These are phyloP conservation scores for Phanerochaete carnosa DNA, from an alignment of 768 basidiomycete species.

Conservation along the genomic window DNA sequence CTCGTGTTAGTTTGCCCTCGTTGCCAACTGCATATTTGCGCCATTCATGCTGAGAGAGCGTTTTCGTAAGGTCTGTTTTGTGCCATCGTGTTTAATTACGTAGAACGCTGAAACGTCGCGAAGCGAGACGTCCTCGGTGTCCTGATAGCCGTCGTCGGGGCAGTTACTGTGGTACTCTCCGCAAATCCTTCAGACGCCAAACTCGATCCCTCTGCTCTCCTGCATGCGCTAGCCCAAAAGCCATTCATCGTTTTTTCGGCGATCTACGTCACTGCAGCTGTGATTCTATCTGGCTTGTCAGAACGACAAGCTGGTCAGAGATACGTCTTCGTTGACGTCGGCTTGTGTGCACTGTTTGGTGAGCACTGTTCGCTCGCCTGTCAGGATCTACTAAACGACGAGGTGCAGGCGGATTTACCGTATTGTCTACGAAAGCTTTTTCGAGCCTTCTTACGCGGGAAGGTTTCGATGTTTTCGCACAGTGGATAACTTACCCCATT, in stretches of 20 bases:
- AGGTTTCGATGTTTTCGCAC: slow-evolving; percentile 71
- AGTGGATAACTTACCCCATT: slow-evolving; percentile 83
- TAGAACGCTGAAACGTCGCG: slow-evolving; percentile 2
- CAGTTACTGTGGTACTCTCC: slow-evolving; percentile 88
- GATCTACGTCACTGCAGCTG: slow-evolving; percentile 54
- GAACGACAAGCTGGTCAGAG: slow-evolving; percentile 57
- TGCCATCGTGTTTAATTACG: slow-evolving; percentile 12
- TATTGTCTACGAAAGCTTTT: slow-evolving; percentile 88
- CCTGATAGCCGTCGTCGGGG: slow-evolving; percentile 78
- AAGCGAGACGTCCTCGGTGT: slow-evolving; percentile 81
- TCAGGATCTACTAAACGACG: neutral
- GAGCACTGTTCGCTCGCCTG: slow-evolving; percentile 10
- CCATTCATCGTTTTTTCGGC: slow-evolving; percentile 75
- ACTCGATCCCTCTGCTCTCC: slow-evolving; percentile 63
- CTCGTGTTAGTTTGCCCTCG: slow-evolving; percentile 68
- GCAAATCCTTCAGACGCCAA: slow-evolving; percentile 68
- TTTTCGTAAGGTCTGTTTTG: slow-evolving; percentile 63
- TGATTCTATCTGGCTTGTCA: slow-evolving; percentile 64
- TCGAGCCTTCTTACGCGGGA: slow-evolving; percentile 80
- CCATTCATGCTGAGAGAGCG: slow-evolving; percentile 80
- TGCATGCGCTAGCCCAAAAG: slow-evolving; percentile 64
- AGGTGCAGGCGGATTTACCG: slow-evolving; percentile 81
- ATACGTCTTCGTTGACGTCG: slow-evolving; percentile 83
- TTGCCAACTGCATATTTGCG: slow-evolving; percentile 93
- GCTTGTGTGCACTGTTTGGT: slow-evolving; percentile 85